Conservation (phyloP, 106 monocot species). For the Iris macrosiphon region DNA sequence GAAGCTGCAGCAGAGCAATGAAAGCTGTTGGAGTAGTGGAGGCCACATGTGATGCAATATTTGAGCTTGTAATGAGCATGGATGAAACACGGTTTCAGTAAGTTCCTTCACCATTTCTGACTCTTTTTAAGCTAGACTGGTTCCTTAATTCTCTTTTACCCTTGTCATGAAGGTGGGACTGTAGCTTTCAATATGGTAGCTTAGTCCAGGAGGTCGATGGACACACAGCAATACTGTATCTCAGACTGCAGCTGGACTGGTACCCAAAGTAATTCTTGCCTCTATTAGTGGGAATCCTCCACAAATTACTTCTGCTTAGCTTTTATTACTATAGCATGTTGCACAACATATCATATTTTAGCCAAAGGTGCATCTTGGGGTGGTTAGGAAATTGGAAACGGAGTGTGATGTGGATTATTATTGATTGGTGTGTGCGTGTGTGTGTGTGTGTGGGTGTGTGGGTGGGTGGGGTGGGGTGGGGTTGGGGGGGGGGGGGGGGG, state of each 20-base stretch:
- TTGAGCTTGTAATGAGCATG: constrained; percentile 88
- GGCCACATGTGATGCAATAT: constrained; percentile 76
- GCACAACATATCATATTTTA: neutral
- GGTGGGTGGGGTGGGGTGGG: no score
- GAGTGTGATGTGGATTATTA: no score
- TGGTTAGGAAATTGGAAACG: no score
- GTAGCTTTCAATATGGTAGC: constrained; percentile 83
- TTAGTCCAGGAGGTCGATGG: constrained; percentile 97
- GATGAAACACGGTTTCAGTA: constrained; percentile 83
- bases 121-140: neutral
- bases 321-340: neutral
- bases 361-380: no score
- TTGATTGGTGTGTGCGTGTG: no score
- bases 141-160: constrained; percentile 1
- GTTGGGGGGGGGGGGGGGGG: no score
- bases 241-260: constrained; percentile 83
- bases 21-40: constrained; percentile 96
- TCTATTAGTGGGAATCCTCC: no score
- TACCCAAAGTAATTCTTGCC: constrained; percentile 54
- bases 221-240: constrained; percentile 88
- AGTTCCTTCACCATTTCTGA: neutral
- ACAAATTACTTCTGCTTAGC: neutral
- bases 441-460: no score
- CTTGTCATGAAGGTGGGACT: constrained; percentile 77
- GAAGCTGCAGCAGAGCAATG: constrained; percentile 88